Percentiles rank a stretch among this genome's conserved stretches.
Evolutionary conservation across 331 rosid species (phyloP).

Genomic region (Acacia concinna): DNA sequence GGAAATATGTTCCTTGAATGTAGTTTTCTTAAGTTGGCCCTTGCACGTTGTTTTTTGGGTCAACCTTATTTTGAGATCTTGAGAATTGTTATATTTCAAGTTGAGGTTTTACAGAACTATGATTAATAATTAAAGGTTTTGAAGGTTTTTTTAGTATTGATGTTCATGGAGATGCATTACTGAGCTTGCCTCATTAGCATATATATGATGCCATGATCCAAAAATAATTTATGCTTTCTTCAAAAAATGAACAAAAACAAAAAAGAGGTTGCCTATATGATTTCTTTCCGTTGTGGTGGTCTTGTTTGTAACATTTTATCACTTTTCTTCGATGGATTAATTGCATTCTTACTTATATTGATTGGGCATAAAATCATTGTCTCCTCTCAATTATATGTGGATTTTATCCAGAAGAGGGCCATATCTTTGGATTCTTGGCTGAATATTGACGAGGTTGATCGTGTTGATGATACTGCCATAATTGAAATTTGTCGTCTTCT

Average conservation of each 20-base stretch:
- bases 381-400: neutral
- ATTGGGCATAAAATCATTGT: neutral
- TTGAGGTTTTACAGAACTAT: neutral
- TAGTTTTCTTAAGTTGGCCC: neutral
- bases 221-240: neutral
- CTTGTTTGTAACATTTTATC: neutral
- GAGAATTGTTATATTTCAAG: neutral
- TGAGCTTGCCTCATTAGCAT: neutral
- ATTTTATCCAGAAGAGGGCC: conserved; percentile 40
- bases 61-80: neutral
- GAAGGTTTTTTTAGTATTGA: neutral
- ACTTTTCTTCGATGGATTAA: neutral
- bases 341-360: neutral
- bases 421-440: conserved; percentile 42
- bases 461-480: conserved; percentile 31
- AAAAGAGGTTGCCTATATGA: neutral
- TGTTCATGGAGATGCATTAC: neutral
- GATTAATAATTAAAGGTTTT: neutral
- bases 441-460: conserved; percentile 33
- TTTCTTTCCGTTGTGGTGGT: neutral
- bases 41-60: neutral
- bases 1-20: neutral
- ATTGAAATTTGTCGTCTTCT: conserved; percentile 30
- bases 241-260: neutral
- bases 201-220: neutral